phyloP scores from a whole-genome alignment of 2,329 filamentous ascomycete genomes.

The Aspergillus sp. region DNA sequence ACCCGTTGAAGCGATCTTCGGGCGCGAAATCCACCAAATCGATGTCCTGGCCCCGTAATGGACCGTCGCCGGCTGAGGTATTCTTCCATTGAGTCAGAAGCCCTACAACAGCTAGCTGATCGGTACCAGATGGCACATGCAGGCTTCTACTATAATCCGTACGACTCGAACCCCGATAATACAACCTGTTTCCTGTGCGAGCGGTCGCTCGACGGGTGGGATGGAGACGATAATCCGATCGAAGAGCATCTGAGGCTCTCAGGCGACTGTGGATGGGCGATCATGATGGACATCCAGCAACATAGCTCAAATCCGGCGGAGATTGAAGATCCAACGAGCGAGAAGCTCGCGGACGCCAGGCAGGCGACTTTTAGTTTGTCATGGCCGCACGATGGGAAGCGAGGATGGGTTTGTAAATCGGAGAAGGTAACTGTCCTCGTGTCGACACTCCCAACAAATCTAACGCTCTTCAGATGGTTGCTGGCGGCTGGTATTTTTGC shows the following conservation, averaged over 20 bases:
- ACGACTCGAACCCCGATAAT: slow-evolving; percentile 69
- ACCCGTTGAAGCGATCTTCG: slow-evolving; percentile 59
- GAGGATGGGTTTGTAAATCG: slow-evolving; percentile 79
- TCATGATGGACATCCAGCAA: slow-evolving; percentile 53
- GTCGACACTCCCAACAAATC: slow-evolving; percentile 6
- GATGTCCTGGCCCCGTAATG: slow-evolving; percentile 68
- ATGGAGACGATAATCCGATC: slow-evolving; percentile 72
- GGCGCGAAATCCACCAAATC: slow-evolving; percentile 49
- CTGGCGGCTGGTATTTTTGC: slow-evolving; percentile 90
- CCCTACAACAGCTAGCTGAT: slow-evolving; percentile 7
- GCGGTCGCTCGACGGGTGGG: slow-evolving; percentile 84
- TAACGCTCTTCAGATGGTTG: slow-evolving; percentile 56
- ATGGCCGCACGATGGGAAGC: slow-evolving; percentile 86
- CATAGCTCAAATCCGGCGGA: slow-evolving; percentile 35
- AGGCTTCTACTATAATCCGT: slow-evolving; percentile 82
- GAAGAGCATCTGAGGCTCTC: slow-evolving; percentile 79
- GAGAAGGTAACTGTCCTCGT: slow-evolving; percentile 56
- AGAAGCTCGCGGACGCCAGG: slow-evolving; percentile 65
- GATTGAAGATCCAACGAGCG: slow-evolving; percentile 63
- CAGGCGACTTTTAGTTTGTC: slow-evolving; percentile 70
- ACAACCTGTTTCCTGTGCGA: slow-evolving; percentile 80
- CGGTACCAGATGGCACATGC: slow-evolving; percentile 61
- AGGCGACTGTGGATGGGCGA: slow-evolving; percentile 76
- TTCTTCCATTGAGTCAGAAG: slow-evolving; percentile 1
- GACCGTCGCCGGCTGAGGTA: slow-evolving; percentile 57